phyloP scores from a whole-genome alignment of 2,329 filamentous ascomycete genomes.

The Talaromyces verruculosus region DNA sequence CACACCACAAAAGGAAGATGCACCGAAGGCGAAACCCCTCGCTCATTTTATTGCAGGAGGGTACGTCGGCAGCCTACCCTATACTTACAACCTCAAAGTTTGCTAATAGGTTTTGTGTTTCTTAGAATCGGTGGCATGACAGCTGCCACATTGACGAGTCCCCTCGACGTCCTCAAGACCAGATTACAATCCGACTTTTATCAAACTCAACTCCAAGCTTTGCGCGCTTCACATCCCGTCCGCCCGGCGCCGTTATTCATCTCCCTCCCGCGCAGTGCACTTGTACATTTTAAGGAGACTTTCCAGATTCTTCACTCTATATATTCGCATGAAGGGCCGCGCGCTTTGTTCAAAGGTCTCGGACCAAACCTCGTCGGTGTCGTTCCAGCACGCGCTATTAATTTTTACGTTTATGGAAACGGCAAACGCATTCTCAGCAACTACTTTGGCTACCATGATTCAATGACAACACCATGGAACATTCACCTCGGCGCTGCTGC shows the following conservation, averaged over 20 bases:
- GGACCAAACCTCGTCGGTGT: constrained; percentile 88
- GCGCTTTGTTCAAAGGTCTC: constrained; percentile 88
- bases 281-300: constrained; percentile 79
- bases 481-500: constrained; percentile 79
- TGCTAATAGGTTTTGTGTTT: background rate
- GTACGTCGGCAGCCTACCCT: constrained; percentile 52
- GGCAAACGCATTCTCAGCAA: constrained; percentile 79
- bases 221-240: constrained; percentile 59
- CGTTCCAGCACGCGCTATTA: constrained; percentile 84
- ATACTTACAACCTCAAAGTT: background rate
- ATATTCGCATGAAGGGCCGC: constrained; percentile 75
- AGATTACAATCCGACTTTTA: constrained; percentile 93
- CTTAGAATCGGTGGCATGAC: constrained; percentile 82
- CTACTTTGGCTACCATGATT: constrained; percentile 51
- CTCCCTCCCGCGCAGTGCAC: constrained; percentile 63
- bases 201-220: constrained; percentile 71
- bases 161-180: constrained; percentile 91
- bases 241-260: constrained; percentile 55
- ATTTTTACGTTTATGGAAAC: constrained; percentile 92
- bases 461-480: constrained; percentile 60
- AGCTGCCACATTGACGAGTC: constrained; percentile 86
- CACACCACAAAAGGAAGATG: constrained; percentile 29
- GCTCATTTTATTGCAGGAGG: constrained; percentile 89
- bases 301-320: constrained; percentile 81
- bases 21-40: constrained; percentile 70